Base-by-base conservation (phyloP, 106 monocot species). In the Cymbidium sinense region DNA sequence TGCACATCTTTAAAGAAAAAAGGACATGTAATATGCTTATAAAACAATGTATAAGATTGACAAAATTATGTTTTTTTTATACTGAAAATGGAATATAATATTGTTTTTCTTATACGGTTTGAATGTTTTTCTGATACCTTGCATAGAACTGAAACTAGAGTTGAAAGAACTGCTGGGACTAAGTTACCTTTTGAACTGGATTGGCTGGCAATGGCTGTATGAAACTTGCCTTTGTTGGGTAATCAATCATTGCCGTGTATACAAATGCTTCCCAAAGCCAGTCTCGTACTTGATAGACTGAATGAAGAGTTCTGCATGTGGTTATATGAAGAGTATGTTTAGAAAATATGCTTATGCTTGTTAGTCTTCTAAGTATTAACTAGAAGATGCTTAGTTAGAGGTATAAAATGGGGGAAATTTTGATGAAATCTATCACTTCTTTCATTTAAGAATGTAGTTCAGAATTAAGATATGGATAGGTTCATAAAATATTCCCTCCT, bases 1-100 rank as follows among this genome's bases (percentile, higher is more conserved):
- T 93, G 80, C 96, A 96, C 96, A 96, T 96, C 96, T 96, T 64
- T 41, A 76, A 55, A 47, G 28, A 1, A 78, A 78, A 47, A 47
- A 47, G 17, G 1, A 47, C 13, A 47, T 47, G 11, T 50, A 43
- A 0, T 7, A 27, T 25, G 25, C 61, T 8, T 25, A 25, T n/a
- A n/a, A n/a, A n/a, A 61, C 2, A 61, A 8, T 27, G 10, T 25
- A 54, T 54, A 54, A 12, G 8, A 62, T 62, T 23, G 21, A 62
- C n/a, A 61, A 7, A 7, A 25, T 7, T 10, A 62, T 25, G 5
- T 23, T 10, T 23, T 62, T 47, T 47, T 47, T 47, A 3, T 7
- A 39, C 37, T 17, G 47, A 47, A 13, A 41, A 41, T 6, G 47
- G 47, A 47, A 13, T 11, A 47, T 47, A 47, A 47, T 47, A 47